Evolutionary conservation across 1,139 yeast species (phyloP).

Genomic region (Blastobotrys capitulatus): DNA sequence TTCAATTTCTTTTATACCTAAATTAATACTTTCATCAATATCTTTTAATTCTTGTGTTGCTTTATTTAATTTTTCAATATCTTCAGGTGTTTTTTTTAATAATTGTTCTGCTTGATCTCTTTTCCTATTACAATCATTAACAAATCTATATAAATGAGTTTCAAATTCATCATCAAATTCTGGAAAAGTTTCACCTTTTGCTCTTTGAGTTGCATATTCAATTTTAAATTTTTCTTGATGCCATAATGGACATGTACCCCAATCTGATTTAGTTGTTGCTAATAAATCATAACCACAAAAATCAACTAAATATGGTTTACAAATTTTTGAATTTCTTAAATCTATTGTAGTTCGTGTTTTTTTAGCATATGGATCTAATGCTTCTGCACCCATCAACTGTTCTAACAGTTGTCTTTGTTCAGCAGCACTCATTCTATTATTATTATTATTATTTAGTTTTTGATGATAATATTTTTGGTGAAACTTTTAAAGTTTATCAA

Average conservation of each 20-base stretch:
- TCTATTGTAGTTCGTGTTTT: slow-evolving; percentile 28
- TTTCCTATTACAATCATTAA: slow-evolving; percentile 63
- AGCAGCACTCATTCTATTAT: slow-evolving; percentile 37
- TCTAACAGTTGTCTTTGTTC: slow-evolving; percentile 75
- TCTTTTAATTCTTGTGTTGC: slow-evolving; percentile 63
- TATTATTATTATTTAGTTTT: background rate
- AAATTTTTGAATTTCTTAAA: slow-evolving; percentile 61
- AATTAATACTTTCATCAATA: slow-evolving; percentile 59
- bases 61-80: slow-evolving; percentile 55
- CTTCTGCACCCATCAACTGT: slow-evolving; percentile 69
- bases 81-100: slow-evolving; percentile 75
- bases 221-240: slow-evolving; percentile 74
- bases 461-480: too few relatives aligned
- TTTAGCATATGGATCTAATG: slow-evolving; percentile 34
- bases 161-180: slow-evolving; percentile 67
- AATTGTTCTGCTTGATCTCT: slow-evolving; percentile 61
- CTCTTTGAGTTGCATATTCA: slow-evolving; percentile 57
- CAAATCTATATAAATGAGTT: slow-evolving; percentile 47
- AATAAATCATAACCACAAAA: slow-evolving; percentile 87
- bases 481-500: too few relatives aligned
- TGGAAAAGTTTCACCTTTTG: slow-evolving; percentile 54
- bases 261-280: slow-evolving; percentile 74
- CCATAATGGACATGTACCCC: slow-evolving; percentile 73
- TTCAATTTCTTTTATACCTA: slow-evolving; percentile 66
- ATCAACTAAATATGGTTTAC: slow-evolving; percentile 78